A percentile compares a stretch with the other conserved stretches of the same genome.
Evolutionary conservation across 257 asterid genomes (phyloP).

Genomic region (Jacaranda copaia): DNA sequence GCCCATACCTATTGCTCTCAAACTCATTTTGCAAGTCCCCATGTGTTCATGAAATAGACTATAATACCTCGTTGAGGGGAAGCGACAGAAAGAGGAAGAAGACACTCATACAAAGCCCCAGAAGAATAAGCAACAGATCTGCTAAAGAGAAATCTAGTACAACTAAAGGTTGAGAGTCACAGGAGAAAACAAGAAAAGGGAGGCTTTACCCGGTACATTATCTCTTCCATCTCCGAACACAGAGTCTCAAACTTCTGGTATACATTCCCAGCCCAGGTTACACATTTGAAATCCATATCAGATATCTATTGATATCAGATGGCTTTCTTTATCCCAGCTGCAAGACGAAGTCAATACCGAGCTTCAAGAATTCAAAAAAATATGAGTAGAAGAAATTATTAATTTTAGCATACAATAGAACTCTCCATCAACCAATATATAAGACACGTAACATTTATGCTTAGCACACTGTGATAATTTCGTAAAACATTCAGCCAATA

Average conservation of each 20-base stretch:
- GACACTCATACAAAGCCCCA: slow-evolving; percentile 6
- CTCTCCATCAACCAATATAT: not conserved
- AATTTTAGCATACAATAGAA: not conserved
- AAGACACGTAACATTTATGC: not conserved
- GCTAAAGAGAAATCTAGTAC: not conserved
- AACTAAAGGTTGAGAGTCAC: not conserved
- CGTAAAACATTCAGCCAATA: not conserved
- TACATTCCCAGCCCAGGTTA: slow-evolving; percentile 81
- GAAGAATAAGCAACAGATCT: not conserved
- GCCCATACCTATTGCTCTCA: no score
- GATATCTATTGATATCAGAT: slow-evolving; percentile 2
- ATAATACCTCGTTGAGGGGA: no score
- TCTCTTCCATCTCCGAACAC: slow-evolving; percentile 92
- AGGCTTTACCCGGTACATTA: slow-evolving; percentile 67
- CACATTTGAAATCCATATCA: slow-evolving; percentile 73
- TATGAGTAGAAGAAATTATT: not conserved
- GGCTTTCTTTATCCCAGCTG: not conserved
- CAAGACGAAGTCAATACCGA: slow-evolving; percentile 1
- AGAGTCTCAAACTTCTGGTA: slow-evolving; percentile 79
- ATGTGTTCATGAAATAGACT: not conserved
- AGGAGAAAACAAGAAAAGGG: slow-evolving; percentile 3
- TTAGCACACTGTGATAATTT: not conserved
- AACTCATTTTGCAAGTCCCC: not conserved
- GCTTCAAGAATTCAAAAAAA: slow-evolving; percentile 28
- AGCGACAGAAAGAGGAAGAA: not conserved